phyloP scores from a whole-genome alignment of 495 filamentous ascomycete genomes.

The Saxophila tyrrhenica region DNA sequence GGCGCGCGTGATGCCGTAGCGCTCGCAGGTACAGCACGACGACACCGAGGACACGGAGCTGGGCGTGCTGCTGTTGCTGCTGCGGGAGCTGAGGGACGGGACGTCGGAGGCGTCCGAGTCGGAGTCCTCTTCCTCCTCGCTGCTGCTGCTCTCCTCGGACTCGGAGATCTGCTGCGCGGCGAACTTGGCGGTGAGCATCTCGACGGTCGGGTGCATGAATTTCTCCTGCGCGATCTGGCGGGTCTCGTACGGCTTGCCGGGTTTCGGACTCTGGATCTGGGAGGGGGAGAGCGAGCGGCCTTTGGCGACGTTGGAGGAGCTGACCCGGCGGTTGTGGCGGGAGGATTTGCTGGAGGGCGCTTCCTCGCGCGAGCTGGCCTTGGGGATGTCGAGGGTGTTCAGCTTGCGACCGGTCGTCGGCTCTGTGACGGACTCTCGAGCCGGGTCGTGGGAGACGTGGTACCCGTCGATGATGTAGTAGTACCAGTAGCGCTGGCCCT shows the following conservation, averaged over 20 bases:
- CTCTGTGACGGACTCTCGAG: constrained; percentile 78
- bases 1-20: constrained; percentile 89
- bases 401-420: constrained; percentile 93
- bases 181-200: constrained; percentile 64
- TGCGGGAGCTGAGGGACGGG: constrained; percentile 50
- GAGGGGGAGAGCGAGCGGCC: constrained; percentile 77
- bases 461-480: constrained; percentile 99
- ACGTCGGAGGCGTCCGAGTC: constrained; percentile 44
- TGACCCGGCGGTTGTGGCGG: constrained; percentile 35
- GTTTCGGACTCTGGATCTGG: constrained; percentile 84
- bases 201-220: constrained; percentile 47
- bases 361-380: constrained; percentile 15
- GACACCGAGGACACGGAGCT: constrained; percentile 67
- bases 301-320: constrained; percentile 58
- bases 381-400: constrained; percentile 63
- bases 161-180: constrained; percentile 9
- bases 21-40: constrained; percentile 72
- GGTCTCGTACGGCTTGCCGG: constrained; percentile 72
- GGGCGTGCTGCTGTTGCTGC: constrained; percentile 61
- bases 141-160: constrained; percentile 4
- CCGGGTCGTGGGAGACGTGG: constrained; percentile 95
- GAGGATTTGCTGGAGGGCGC: constrained; percentile 31
- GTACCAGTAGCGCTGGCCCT: constrained; percentile 95
- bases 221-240: constrained; percentile 66
- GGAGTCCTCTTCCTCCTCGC: constrained; percentile 29